Base-by-base conservation (phyloP, 2,329 filamentous ascomycete species). In the Trichoderma sp. region DNA sequence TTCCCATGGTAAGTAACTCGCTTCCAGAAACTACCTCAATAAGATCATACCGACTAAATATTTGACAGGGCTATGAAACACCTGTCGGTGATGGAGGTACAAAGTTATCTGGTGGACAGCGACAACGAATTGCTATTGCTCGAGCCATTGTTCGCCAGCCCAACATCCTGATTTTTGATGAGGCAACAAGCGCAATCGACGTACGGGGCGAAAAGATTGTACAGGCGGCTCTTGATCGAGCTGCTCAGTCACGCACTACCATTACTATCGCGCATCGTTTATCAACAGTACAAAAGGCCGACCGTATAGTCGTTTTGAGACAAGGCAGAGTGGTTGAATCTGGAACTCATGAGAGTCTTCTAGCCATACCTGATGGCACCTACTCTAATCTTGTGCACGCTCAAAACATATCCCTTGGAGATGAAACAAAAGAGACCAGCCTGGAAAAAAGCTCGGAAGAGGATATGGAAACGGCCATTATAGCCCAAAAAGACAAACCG, bases 101-200 rank as follows among this genome's bases (percentile, higher is more conserved):
- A 1, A 67, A 71, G 0, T 68, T 77, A 0, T 75, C 76, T n/a
- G 89, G 89, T 29, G 89, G 89, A 2, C 89, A 91, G 74, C 83
- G 88, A 47, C 89, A 91, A 73, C 83, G 89, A 19, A 82, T 91
- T 14, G 86, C 88, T 0, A 91, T 91, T 69, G 89, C 89, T 3
- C 83, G 89, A 31, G 87, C 86, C 55, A 88, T 91, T 63, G 81
- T 91, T 33, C 85, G 86, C 24, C 79, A 87, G 55, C 88, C 89
- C 0, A 81, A 82, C 1, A 87, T 91, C 29, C 81, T 91, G 2
- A 85, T 91, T 19, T 79, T 91, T 1, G 89, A 91, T 72, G 89
- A 91, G 77, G 89, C 89, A 1, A 91, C 89, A 0, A 88, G 85
- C 58, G 87, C 88, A 10, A 75, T 82, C 29, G 80, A 82, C 59